Evolutionary conservation across 2,329 filamentous ascomycete species (phyloP).

Genomic region (Trichocomaceae sp.): DNA sequence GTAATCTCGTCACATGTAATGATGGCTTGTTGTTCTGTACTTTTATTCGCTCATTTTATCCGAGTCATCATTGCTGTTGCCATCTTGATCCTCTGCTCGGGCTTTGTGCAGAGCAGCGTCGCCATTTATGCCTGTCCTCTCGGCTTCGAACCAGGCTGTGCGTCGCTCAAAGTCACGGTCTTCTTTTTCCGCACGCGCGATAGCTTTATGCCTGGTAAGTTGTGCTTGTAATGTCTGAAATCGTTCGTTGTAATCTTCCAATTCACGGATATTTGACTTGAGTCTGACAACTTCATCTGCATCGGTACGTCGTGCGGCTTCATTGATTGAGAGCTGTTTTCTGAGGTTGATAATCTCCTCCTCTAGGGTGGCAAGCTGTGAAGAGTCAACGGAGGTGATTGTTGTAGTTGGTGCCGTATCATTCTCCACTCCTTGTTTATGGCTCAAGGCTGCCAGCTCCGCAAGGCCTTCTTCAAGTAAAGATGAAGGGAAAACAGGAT

Average conservation of each 20-base stretch:
- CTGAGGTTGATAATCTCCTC: slow-evolving; percentile 35
- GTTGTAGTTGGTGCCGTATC: slow-evolving; percentile 2
- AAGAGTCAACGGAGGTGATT: slow-evolving; percentile 14
- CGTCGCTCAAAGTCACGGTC: slow-evolving; percentile 34
- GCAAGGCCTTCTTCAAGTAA: slow-evolving; percentile 37
- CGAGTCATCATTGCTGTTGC: neutral
- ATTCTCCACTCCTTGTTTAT: slow-evolving; percentile 12
- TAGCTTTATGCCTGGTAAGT: slow-evolving; percentile 26
- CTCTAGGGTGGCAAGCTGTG: slow-evolving; percentile 29
- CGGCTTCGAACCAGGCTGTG: slow-evolving; percentile 40
- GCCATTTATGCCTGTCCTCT: slow-evolving; percentile 38
- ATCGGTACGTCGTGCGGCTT: slow-evolving; percentile 30
- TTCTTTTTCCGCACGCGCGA: slow-evolving; percentile 33
- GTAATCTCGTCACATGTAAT: neutral
- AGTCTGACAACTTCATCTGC: slow-evolving; percentile 32
- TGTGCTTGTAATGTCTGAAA: slow-evolving; percentile 35
- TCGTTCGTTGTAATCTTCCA: slow-evolving; percentile 34
- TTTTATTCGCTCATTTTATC: slow-evolving; percentile 7
- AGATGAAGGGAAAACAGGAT: slow-evolving; percentile 32
- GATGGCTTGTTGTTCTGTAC: neutral
- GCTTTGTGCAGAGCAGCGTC: slow-evolving; percentile 34
- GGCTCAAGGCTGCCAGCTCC: slow-evolving; percentile 28
- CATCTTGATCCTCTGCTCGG: slow-evolving; percentile 20
- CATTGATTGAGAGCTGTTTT: slow-evolving; percentile 30
- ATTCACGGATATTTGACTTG: slow-evolving; percentile 28